These are phyloP conservation scores for Magnolia changhungtana DNA, from an alignment of 164 flowering plant species.

Conservation along the genomic window DNA sequence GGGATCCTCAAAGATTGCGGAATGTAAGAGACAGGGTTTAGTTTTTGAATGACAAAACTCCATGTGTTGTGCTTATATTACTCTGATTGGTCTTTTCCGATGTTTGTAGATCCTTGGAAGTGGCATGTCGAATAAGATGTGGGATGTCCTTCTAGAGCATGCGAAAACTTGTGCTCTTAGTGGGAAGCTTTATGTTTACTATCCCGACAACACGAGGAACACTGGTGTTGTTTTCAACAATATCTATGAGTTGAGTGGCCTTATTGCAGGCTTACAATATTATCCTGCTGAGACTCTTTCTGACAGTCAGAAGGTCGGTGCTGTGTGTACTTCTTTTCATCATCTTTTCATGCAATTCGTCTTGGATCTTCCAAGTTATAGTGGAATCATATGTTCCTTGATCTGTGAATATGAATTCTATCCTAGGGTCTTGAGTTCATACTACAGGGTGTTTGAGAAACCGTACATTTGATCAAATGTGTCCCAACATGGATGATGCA, in stretches of 20 bases:
- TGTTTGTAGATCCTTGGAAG: constrained; percentile 82
- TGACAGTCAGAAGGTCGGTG: constrained; percentile 75
- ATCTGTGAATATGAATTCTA: background rate
- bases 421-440: background rate
- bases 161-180: constrained; percentile 86
- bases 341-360: background rate
- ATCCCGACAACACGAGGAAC: constrained; percentile 58
- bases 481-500: background rate
- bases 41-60: background rate
- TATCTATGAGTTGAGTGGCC: constrained; percentile 77
- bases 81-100: constrained; percentile 4
- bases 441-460: background rate
- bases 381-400: background rate
- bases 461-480: background rate
- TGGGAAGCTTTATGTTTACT: constrained; percentile 56
- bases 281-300: constrained; percentile 67
- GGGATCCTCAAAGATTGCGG: constrained; percentile 66
- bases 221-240: constrained; percentile 80
- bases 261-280: constrained; percentile 68
- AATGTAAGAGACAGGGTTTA: constrained; percentile 44
- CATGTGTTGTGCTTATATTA: background rate
- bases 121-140: constrained; percentile 98
- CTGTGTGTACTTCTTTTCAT: background rate
- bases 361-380: background rate
- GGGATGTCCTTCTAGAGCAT: constrained; percentile 91